These are phyloP conservation scores for Euphorbia lathyris DNA, from an alignment of 345 rosid species.

Conservation along the genomic window DNA sequence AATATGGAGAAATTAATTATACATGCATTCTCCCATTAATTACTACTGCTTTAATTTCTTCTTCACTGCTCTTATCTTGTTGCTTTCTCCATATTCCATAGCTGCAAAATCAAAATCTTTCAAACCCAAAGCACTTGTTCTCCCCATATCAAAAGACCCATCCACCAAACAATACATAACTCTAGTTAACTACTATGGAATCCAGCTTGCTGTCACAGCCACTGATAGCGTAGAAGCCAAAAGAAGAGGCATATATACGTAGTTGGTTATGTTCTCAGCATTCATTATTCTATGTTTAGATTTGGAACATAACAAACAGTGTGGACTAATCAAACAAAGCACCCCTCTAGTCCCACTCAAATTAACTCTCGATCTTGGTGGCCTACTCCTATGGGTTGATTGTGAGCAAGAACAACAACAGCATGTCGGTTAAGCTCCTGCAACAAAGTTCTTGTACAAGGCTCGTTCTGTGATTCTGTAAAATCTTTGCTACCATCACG, in stretches of 20 bases:
- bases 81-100: too few species aligned
- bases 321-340: conserved; percentile 30
- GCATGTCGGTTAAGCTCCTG: conserved; percentile 88
- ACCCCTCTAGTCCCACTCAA: conserved; percentile 19
- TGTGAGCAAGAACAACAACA: conserved; percentile 67
- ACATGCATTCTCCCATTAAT: too few species aligned
- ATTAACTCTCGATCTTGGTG: conserved; percentile 15
- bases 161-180: conserved; percentile 20
- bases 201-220: too few species aligned
- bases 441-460: conserved; percentile 59
- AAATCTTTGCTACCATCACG: conserved; percentile 62
- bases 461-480: conserved; percentile 50
- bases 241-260: too few species aligned
- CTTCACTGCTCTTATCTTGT: too few species aligned
- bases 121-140: conserved; percentile 18
- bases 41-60: neutral
- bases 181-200: too few species aligned
- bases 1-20: too few species aligned
- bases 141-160: conserved; percentile 24
- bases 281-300: too few species aligned
- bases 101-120: neutral
- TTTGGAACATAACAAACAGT: too few species aligned
- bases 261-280: too few species aligned
- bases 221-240: too few species aligned
- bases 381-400: conserved; percentile 14